Evolutionary conservation across 2,329 filamentous ascomycete genomes (phyloP).

Genomic region (Whalleya microplaca): DNA sequence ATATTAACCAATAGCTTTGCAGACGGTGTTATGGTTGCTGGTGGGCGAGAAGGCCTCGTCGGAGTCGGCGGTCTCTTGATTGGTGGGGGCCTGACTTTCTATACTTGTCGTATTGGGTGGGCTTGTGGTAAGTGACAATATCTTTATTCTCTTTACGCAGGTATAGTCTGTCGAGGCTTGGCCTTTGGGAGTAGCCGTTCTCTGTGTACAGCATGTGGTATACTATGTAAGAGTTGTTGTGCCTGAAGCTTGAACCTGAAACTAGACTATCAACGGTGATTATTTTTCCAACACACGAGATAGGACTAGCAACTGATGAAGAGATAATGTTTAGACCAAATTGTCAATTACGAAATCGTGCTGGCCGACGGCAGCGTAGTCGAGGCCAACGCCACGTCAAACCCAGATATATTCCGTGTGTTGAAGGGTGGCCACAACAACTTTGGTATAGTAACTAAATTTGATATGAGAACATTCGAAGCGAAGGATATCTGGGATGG

Average conservation of each 20-base stretch:
- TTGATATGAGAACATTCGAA: slow-evolving; percentile 16
- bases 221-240: too few species aligned
- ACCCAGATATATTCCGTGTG: slow-evolving; percentile 4
- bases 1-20: background rate
- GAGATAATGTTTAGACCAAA: too few species aligned
- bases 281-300: too few species aligned
- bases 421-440: slow-evolving; percentile 20
- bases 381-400: slow-evolving; percentile 4
- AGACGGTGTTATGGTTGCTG: slow-evolving; percentile 14
- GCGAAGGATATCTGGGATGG: slow-evolving; percentile 13
- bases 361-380: slow-evolving; percentile 10
- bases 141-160: too few species aligned
- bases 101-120: slow-evolving; percentile 1
- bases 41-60: slow-evolving; percentile 4
- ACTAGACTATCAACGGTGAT: too few species aligned
- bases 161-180: background rate
- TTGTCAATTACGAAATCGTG: slow-evolving; percentile 10
- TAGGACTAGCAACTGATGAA: too few species aligned
- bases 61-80: slow-evolving; percentile 28
- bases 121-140: slow-evolving; percentile 2
- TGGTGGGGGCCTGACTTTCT: slow-evolving; percentile 16
- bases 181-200: background rate
- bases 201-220: background rate
- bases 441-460: slow-evolving; percentile 6
- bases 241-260: too few species aligned